Percentiles rank a stretch among this genome's conserved stretches.
phyloP scores from a whole-genome alignment of 2,329 filamentous ascomycete species.

The Xylaria sp. region DNA sequence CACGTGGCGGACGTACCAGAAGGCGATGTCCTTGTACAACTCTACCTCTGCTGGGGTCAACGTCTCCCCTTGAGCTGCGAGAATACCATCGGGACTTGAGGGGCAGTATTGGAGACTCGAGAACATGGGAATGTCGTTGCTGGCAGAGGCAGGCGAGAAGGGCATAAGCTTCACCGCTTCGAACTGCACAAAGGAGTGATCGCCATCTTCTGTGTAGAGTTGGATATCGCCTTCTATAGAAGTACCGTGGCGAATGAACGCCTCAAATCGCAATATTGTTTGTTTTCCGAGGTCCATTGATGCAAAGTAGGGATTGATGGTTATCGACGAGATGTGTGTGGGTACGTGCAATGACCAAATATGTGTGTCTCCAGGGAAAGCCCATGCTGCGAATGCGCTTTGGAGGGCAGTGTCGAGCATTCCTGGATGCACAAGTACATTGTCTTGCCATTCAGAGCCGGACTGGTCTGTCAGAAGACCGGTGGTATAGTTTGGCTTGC shows the following conservation, averaged over 20 bases:
- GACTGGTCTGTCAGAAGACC: constrained; percentile 23
- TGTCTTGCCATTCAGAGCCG: constrained; percentile 7
- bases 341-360: constrained; percentile 36
- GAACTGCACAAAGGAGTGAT: constrained; percentile 11
- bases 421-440: constrained; percentile 28
- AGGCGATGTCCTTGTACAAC: constrained; percentile 7
- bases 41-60: not conserved
- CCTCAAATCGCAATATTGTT: not conserved
- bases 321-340: constrained; percentile 26
- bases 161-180: constrained; percentile 14
- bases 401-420: constrained; percentile 36
- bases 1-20: constrained; percentile 15
- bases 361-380: constrained; percentile 30
- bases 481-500: constrained; percentile 14
- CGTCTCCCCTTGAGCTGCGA: constrained; percentile 5
- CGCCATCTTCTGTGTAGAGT: constrained; percentile 1
- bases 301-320: constrained; percentile 23
- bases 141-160: constrained; percentile 8
- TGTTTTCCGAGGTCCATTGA: not conserved
- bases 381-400: constrained; percentile 28
- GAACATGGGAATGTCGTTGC: constrained; percentile 15
- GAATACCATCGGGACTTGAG: constrained; percentile 1
- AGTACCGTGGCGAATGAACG: not conserved
- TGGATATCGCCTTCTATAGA: constrained; percentile 5
- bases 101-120: constrained; percentile 7